Evolutionary conservation across 2,329 filamentous ascomycete genomes (phyloP).

Genomic region (Penicillium crustosum): DNA sequence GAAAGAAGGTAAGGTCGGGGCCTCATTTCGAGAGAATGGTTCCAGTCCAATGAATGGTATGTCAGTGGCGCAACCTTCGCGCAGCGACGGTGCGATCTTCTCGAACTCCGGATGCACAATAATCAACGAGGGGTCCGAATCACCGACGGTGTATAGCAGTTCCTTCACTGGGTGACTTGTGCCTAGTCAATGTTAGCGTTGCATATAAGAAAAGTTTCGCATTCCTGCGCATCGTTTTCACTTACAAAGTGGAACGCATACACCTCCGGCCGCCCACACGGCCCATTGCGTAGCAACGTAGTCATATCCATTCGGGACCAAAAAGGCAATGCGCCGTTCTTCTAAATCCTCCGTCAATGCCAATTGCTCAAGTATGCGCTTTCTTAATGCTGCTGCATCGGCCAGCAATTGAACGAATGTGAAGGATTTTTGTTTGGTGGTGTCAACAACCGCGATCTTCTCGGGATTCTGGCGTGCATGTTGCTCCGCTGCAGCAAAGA

Average conservation of each 20-base stretch:
- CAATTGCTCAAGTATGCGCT: conserved; percentile 37
- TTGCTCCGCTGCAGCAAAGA: conserved; percentile 41
- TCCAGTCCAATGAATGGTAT: conserved; percentile 36
- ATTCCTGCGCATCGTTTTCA: neutral
- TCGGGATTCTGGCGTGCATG: conserved; percentile 33
- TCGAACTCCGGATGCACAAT: conserved; percentile 43
- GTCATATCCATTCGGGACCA: conserved; percentile 44
- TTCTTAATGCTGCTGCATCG: conserved; percentile 39
- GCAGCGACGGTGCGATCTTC: conserved; percentile 34
- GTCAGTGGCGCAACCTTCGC: conserved; percentile 28
- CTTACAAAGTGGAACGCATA: conserved; percentile 47
- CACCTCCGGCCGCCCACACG: conserved; percentile 46
- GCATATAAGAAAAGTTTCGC: neutral
- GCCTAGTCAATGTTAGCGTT: conserved; percentile 26
- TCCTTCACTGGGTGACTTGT: conserved; percentile 45
- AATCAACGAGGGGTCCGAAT: conserved; percentile 45
- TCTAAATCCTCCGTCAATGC: conserved; percentile 33
- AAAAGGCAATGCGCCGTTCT: conserved; percentile 42
- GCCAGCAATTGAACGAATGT: conserved; percentile 44
- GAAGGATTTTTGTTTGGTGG: conserved; percentile 40
- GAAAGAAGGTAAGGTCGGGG: conserved; percentile 36
- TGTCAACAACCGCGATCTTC: conserved; percentile 43
- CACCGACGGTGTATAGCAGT: conserved; percentile 43
- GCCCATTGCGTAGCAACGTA: conserved; percentile 47
- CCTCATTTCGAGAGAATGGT: conserved; percentile 22